These are phyloP conservation scores for Moesziomyces antarcticus DNA, from an alignment of 1,284 basidiomycete species.

Conservation along the genomic window DNA sequence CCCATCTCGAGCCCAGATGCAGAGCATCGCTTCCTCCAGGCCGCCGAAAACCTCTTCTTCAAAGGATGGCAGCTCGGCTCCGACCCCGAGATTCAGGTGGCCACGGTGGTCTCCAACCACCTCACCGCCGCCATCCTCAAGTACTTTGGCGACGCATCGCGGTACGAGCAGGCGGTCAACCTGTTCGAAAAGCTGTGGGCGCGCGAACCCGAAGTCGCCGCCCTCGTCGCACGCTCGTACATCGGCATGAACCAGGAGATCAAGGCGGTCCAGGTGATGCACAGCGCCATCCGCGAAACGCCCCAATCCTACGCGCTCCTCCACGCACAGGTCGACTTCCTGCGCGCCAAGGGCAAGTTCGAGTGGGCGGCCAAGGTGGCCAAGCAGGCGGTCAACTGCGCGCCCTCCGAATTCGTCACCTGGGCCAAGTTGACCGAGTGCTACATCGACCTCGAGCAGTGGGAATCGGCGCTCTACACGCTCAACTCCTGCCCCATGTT, in stretches of 20 bases:
- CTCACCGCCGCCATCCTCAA: constrained; percentile 94
- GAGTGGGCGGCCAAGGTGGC: constrained; percentile 94
- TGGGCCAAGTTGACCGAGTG: constrained; percentile 98
- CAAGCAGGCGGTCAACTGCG: constrained; percentile 92
- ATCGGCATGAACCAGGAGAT: constrained; percentile 98
- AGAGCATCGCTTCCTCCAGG: constrained; percentile 88
- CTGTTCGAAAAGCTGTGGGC: constrained; percentile 90
- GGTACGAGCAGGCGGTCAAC: constrained; percentile 87
- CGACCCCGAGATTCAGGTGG: constrained; percentile 97
- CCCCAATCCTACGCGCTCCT: constrained; percentile 93
- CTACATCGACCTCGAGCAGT: constrained; percentile 89
- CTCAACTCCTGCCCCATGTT: constrained; percentile 99
- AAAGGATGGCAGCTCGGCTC: constrained; percentile 99
- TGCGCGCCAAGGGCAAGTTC: constrained; percentile 76
- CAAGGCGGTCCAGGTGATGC: constrained; percentile 94
- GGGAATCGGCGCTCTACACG: constrained; percentile 86
- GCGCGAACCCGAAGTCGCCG: constrained; percentile 88
- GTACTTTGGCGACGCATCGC: constrained; percentile 92
- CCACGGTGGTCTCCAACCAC: constrained; percentile 96
- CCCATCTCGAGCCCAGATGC: constrained; percentile 90
- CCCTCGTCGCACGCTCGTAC: constrained; percentile 87
- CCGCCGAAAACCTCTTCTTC: constrained; percentile 87
- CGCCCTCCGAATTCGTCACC: constrained; percentile 96
- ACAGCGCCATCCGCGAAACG: constrained; percentile 81
- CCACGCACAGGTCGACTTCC: constrained; percentile 92